Conservation (phyloP, 441 rosid species). For the Viola pubescens region DNA sequence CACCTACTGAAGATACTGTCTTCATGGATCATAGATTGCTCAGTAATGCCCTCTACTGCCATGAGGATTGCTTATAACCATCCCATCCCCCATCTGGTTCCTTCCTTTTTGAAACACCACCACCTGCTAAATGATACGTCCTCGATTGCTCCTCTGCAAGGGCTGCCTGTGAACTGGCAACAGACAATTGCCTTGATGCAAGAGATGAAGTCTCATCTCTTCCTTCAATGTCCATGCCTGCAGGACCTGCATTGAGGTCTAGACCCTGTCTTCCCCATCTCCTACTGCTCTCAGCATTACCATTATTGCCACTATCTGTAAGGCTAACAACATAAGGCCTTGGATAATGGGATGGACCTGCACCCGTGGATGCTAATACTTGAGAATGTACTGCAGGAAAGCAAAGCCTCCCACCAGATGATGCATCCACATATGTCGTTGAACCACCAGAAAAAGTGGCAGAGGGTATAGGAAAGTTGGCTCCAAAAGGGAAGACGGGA, state of each 20-base stretch:
- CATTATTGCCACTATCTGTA: slow-evolving; percentile 16
- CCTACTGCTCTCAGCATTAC: slow-evolving; percentile 23
- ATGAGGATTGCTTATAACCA: slow-evolving; percentile 33
- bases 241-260: slow-evolving; percentile 42
- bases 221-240: slow-evolving; percentile 28
- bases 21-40: slow-evolving; percentile 26
- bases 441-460: slow-evolving; percentile 32
- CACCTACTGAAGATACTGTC: slow-evolving; percentile 35
- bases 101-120: slow-evolving; percentile 33
- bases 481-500: slow-evolving; percentile 31
- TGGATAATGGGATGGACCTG: slow-evolving; percentile 27
- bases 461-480: slow-evolving; percentile 30
- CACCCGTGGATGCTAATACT: slow-evolving; percentile 27
- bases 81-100: slow-evolving; percentile 49
- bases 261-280: slow-evolving; percentile 36
- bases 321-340: slow-evolving; percentile 33
- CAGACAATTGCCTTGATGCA: slow-evolving; percentile 25
- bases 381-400: slow-evolving; percentile 33
- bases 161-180: slow-evolving; percentile 21
- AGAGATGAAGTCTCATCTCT: slow-evolving; percentile 26
- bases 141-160: slow-evolving; percentile 30
- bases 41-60: slow-evolving; percentile 27
- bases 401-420: slow-evolving; percentile 31
- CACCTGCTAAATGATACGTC: slow-evolving; percentile 25
- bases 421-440: slow-evolving; percentile 29